These are phyloP conservation scores for Phytophthora pinifolia DNA, from an alignment of 352 stramenopile genomes.

Conservation along the genomic window DNA sequence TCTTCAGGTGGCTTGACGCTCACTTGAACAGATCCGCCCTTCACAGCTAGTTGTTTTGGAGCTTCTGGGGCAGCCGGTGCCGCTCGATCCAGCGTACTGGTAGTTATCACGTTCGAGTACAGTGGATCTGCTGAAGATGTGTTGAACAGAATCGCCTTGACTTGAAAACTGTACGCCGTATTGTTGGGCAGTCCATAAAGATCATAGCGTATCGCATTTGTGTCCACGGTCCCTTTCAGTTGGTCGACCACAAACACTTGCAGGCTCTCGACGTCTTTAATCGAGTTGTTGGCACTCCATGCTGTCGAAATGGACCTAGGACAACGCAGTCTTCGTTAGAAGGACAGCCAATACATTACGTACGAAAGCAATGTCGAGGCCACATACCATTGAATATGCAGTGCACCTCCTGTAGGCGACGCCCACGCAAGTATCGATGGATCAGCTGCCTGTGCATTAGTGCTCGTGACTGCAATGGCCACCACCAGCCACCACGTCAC, in stretches of 20 bases:
- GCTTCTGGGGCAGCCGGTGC: constrained; percentile 9
- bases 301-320: constrained; percentile 29
- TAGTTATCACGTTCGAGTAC: constrained; percentile 32
- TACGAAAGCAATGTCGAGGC: not conserved
- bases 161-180: constrained; percentile 34
- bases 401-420: constrained; percentile 28
- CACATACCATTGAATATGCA: constrained; percentile 38
- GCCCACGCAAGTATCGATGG: constrained; percentile 12
- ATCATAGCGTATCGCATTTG: constrained; percentile 18
- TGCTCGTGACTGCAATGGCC: not conserved
- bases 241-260: constrained; percentile 28
- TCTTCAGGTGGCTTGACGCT: constrained; percentile 27
- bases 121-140: constrained; percentile 15
- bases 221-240: constrained; percentile 1
- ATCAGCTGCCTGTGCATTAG: constrained; percentile 11
- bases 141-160: constrained; percentile 16
- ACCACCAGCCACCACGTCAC: constrained; percentile 9
- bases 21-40: constrained; percentile 23
- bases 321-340: not conserved
- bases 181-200: constrained; percentile 37
- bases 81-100: constrained; percentile 25
- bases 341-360: not conserved
- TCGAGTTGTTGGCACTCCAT: constrained; percentile 17
- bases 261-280: constrained; percentile 29
- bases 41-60: constrained; percentile 15